Evolutionary conservation across 73 alveolate genomes (phyloP).

Genomic region (Stentor roeselii): DNA sequence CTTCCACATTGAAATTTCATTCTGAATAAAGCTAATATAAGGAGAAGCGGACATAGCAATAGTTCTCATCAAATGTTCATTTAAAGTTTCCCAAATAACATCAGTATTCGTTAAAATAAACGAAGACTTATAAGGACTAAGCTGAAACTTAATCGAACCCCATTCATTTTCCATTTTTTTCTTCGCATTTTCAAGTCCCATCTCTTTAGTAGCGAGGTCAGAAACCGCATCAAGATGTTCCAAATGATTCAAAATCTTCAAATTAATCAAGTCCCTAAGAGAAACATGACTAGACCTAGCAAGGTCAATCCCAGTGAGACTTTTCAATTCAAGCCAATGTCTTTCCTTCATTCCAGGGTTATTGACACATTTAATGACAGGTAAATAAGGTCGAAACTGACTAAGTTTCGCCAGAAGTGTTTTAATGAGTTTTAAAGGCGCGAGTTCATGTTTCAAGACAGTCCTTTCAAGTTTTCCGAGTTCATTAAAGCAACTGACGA

Average conservation of each 20-base stretch:
- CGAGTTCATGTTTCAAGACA: slow-evolving; percentile 55
- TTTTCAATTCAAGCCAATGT: slow-evolving; percentile 49
- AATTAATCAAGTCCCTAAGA: slow-evolving; percentile 30
- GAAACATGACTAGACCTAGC: slow-evolving; percentile 36
- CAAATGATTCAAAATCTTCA: slow-evolving; percentile 61
- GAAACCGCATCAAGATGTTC: slow-evolving; percentile 74
- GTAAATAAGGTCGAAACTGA: slow-evolving; percentile 64
- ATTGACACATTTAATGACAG: slow-evolving; percentile 41
- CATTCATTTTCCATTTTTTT: slow-evolving; percentile 77
- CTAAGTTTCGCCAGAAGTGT: slow-evolving; percentile 53
- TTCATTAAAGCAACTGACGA: slow-evolving; percentile 60
- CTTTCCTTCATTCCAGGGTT: slow-evolving; percentile 56
- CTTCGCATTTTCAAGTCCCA: slow-evolving; percentile 73
- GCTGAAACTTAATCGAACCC: slow-evolving; percentile 74
- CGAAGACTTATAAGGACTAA: slow-evolving; percentile 59
- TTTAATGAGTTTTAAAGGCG: slow-evolving; percentile 35
- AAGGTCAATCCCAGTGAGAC: slow-evolving; percentile 41
- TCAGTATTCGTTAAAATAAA: slow-evolving; percentile 72
- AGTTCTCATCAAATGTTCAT: slow-evolving; percentile 75
- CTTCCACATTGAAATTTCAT: slow-evolving; percentile 72
- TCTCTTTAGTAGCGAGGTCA: slow-evolving; percentile 78
- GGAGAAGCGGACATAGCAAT: slow-evolving; percentile 77
- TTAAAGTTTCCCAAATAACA: slow-evolving; percentile 76
- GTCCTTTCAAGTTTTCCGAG: slow-evolving; percentile 62
- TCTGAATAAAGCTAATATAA: slow-evolving; percentile 67